Evolutionary conservation across 495 filamentous ascomycete genomes (phyloP), one percentile per base, ranked within the genome.

Genomic region (Penicillium waksmanii): DNA sequence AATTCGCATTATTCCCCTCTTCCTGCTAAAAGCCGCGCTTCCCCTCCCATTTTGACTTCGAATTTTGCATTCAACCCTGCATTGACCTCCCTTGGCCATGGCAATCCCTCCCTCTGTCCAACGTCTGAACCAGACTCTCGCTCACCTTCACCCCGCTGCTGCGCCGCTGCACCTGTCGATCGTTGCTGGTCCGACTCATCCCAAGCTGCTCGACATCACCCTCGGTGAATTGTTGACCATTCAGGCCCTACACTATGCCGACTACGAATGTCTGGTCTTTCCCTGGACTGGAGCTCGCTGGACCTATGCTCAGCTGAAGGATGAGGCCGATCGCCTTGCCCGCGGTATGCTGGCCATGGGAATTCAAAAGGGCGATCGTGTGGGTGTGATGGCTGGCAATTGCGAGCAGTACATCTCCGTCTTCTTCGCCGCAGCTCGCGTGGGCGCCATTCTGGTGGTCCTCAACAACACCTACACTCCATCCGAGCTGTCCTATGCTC

Each of bases 391-490:
- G 84, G 84, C 86, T 2, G 87, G 87, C 3, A 89, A 90, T 66
- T 89, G 86, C 66, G 86, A 87, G 63, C 83, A 87, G 69, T 90
- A 88, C 63, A 85, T 85, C 34, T 79, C 84, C 0, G 76, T 89
- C 17, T 87, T 90, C 74, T 90, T 90, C 57, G 86, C 85, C 1
- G 84, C 85, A 31, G 80, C 84, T 3, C 76, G 83, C 15, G 83
- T 90, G n/a, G 87, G 87, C 15, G 86, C 84, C 31, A 84, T 87
- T 19, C 68, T 88, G 46, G 87, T 90, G 5, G 87, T 89, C 31
- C 73, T 89, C 62, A 89, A 90, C 72, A 89, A 88, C 73, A 90
- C 85, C 0, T 89, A 90, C 64, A 90, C 87, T 23, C 78, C 83
- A 1, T 80, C 77, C 13, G 87, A 90, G 67, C 78, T 85, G 3